phyloP scores from a whole-genome alignment of 345 rosid species.

The Eucalyptus lansdowneana region DNA sequence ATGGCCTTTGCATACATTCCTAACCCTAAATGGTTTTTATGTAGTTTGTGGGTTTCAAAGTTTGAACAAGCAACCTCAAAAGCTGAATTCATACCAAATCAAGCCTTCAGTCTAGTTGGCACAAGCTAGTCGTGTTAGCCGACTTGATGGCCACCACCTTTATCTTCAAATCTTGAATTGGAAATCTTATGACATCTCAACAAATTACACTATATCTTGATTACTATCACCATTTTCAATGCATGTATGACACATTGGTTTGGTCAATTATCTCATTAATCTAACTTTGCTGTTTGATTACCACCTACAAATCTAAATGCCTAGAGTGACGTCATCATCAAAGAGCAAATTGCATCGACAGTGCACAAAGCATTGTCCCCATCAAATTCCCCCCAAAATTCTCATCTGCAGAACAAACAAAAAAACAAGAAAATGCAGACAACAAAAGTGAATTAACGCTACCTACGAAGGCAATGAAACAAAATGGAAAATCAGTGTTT shows the following conservation, averaged over 20 bases:
- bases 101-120: accelerated
- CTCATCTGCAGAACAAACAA: background rate
- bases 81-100: background rate
- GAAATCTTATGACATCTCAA: background rate
- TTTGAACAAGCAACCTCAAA: too few relatives aligned
- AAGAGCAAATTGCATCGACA: background rate
- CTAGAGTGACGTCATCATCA: background rate
- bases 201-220: background rate
- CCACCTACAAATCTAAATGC: background rate
- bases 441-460: background rate
- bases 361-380: background rate
- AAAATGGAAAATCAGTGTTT: background rate
- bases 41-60: background rate
- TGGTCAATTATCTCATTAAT: background rate
- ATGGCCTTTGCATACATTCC: background rate
- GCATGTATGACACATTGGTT: background rate
- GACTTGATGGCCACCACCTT: too few relatives aligned
- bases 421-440: background rate
- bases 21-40: accelerated
- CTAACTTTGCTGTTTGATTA: background rate
- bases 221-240: background rate
- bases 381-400: background rate
- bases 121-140: accelerated
- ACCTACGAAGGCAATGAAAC: background rate
- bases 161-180: background rate